A percentile compares a stretch with the other conserved stretches of the same genome.
These are phyloP conservation scores for Sugiyamaella paludigena DNA, from an alignment of 1,139 yeast genomes.

Conservation along the genomic window DNA sequence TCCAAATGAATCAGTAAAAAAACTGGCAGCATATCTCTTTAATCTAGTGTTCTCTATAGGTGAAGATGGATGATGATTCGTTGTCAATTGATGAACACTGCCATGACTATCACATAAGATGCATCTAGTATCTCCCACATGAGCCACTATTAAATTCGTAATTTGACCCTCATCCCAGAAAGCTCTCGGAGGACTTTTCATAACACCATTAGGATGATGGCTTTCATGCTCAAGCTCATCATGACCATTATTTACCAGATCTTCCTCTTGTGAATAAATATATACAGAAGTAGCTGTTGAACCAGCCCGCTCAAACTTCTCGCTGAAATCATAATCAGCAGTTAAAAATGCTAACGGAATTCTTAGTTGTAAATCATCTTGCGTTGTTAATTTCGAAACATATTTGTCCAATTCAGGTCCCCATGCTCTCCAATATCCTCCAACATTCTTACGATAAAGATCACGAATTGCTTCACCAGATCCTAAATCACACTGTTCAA, in stretches of 20 bases:
- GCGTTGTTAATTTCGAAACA: conserved; percentile 39
- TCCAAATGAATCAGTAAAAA: conserved; percentile 89
- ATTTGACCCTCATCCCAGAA: conserved; percentile 73
- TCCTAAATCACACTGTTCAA: conserved; percentile 48
- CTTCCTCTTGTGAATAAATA: conserved; percentile 49
- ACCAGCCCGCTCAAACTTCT: conserved; percentile 49
- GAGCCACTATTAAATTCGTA: conserved; percentile 73
- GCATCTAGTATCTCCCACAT: conserved; percentile 95
- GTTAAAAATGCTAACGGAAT: conserved; percentile 60
- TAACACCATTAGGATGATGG: not conserved
- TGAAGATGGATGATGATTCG: conserved; percentile 83
- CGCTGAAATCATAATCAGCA: conserved; percentile 51
- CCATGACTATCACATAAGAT: conserved; percentile 61
- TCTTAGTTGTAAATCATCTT: conserved; percentile 58
- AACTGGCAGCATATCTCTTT: conserved; percentile 65
- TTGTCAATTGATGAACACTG: conserved; percentile 71
- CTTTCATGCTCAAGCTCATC: not conserved
- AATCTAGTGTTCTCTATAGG: conserved; percentile 74
- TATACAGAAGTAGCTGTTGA: conserved; percentile 81
- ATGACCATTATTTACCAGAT: conserved; percentile 10
- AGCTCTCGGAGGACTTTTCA: conserved; percentile 37
- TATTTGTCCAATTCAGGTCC: conserved; percentile 52
- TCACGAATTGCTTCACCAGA: conserved; percentile 46
- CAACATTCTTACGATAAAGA: conserved; percentile 55
- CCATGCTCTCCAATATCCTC: conserved; percentile 90